Base-by-base conservation (phyloP, 2,329 filamentous ascomycete genomes). In the Pseudopithomyces maydicus region DNA sequence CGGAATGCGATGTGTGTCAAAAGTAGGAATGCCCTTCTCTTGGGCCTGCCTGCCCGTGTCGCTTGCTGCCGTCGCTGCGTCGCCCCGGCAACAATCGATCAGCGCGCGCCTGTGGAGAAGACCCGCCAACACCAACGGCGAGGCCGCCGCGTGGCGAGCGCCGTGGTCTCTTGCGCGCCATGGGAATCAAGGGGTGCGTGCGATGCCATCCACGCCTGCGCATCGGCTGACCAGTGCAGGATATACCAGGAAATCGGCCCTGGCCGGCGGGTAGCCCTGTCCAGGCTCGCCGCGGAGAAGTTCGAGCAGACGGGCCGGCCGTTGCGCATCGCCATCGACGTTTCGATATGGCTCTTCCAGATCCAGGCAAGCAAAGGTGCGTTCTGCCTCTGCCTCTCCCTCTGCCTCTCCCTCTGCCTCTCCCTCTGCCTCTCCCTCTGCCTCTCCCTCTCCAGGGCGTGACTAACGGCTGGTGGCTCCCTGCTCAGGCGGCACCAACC, bases 261-360 rank as follows among this genome's bases (percentile, higher is more conserved):
- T 8, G 92, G 92, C 53, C 83, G 90, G 70, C 86, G 93, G 57
- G 82, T 96, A 53, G 89, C 95, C 17, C 83, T 99, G 10, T 87
- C 90, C 33, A 96, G 91, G 71, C 84, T 98, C 49, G 90, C 93
- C 29, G 83, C 92, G 44, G 86, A 92, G 46, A 89, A 91, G 65
- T 85, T 96, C 62, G 86, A 92, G 68, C 77, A 83, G 52, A 87
- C 86, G 11, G 84, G 85, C 22, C 84, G 88, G 1, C 93, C 93
- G 0, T 81, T 98, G 39, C 89, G 93, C 39, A 82, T 99, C 45
- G 95, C 95, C 38, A 90, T 99, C 62, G 95, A 99, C 73, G 90
- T 96, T 65, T 92, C 92, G 2, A 98, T 99, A 71, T 99, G 95
- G 95, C 90, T 97, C 43, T 98, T 97, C 71, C 95, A 99, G 71